Conservation (phyloP, 2,329 filamentous ascomycete species). For the Fusarium redolens region DNA sequence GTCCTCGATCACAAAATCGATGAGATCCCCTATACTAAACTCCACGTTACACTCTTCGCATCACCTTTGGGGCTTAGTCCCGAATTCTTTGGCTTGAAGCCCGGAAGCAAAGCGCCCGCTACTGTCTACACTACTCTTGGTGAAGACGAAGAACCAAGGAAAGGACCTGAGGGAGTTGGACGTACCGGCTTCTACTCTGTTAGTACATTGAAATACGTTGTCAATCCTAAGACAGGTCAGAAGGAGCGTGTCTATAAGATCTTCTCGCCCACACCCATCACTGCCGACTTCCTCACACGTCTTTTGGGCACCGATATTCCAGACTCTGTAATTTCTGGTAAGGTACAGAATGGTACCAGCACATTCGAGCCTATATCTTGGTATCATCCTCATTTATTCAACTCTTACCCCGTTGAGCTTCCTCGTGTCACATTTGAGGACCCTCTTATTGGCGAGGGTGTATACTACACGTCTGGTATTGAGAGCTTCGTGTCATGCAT, state of each 20-base stretch:
- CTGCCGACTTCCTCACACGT: conserved; percentile 62
- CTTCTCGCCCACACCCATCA: conserved; percentile 68
- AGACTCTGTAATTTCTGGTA: conserved; percentile 49
- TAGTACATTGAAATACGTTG: conserved; percentile 74
- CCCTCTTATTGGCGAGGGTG: conserved; percentile 70
- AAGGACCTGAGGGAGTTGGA: conserved; percentile 71
- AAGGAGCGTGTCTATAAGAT: conserved; percentile 73
- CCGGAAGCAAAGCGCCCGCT: conserved; percentile 71
- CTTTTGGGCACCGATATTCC: conserved; percentile 64
- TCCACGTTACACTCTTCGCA: conserved; percentile 91
- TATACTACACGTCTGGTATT: conserved; percentile 82
- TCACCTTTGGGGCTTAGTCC: conserved; percentile 79
- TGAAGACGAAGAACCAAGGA: conserved; percentile 62
- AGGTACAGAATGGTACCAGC: conserved; percentile 50
- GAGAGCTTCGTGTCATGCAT: conserved; percentile 97
- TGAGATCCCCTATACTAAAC: conserved; percentile 82
- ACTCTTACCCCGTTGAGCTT: conserved; percentile 87
- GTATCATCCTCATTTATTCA: conserved; percentile 81
- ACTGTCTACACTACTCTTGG: conserved; percentile 86
- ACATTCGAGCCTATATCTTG: conserved; percentile 71
- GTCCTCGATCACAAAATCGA: conserved; percentile 79
- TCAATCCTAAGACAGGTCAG: conserved; percentile 67
- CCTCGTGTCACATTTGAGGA: conserved; percentile 91
- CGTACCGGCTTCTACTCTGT: conserved; percentile 87
- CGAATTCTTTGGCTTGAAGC: conserved; percentile 75